A percentile compares a stretch with the other conserved stretches of the same genome.
These are phyloP conservation scores for Pseudevernia furfuracea DNA, from an alignment of 495 filamentous ascomycete species.

Conservation along the genomic window DNA sequence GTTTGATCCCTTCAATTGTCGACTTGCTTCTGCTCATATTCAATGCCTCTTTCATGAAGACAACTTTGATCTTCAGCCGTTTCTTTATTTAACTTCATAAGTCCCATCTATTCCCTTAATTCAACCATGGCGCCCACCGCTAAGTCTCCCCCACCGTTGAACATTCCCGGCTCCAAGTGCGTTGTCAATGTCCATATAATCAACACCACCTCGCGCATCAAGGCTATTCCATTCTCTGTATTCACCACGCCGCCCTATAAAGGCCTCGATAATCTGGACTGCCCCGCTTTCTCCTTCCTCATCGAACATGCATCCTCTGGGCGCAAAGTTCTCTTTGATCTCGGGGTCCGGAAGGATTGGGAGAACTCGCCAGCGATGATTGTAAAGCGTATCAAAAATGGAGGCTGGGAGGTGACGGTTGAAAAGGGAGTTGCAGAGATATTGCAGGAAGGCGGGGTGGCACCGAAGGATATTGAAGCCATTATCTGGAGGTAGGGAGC, in stretches of 20 bases:
- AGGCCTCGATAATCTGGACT: slow-evolving; percentile 34
- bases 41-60: neutral
- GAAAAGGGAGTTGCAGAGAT: slow-evolving; percentile 46
- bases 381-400: slow-evolving; percentile 38
- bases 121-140: neutral
- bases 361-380: slow-evolving; percentile 33
- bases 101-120: neutral
- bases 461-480: slow-evolving; percentile 28
- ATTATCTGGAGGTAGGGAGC: slow-evolving; percentile 27
- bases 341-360: slow-evolving; percentile 50
- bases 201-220: slow-evolving; percentile 38
- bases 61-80: neutral
- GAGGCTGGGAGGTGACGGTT: slow-evolving; percentile 30
- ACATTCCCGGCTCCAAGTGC: slow-evolving; percentile 39
- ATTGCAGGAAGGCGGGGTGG: slow-evolving; percentile 40
- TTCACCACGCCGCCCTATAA: slow-evolving; percentile 38
- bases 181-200: slow-evolving; percentile 49
- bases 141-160: slow-evolving; percentile 2
- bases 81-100: neutral
- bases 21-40: neutral
- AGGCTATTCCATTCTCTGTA: slow-evolving; percentile 24
- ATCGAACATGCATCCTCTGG: slow-evolving; percentile 40
- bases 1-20: neutral
- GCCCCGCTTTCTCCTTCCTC: slow-evolving; percentile 42
- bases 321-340: slow-evolving; percentile 47